Conservation (phyloP, 2,329 filamentous ascomycete genomes). For the Nemania sp. region DNA sequence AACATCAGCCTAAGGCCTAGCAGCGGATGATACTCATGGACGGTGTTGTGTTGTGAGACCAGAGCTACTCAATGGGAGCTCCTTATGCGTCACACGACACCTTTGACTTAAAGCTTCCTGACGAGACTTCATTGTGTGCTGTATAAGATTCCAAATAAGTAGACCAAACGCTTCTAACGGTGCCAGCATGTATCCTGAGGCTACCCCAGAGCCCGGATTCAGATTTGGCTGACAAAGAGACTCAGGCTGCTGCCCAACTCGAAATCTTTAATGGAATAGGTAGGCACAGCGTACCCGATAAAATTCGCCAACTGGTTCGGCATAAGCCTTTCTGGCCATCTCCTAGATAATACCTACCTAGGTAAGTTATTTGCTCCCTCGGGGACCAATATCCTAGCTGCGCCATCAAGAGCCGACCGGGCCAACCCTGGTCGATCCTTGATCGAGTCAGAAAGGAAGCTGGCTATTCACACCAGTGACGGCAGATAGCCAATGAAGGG, state of each 20-base stretch:
- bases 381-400: slow-evolving; percentile 13
- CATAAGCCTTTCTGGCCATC: neutral
- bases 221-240: slow-evolving; percentile 1
- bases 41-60: slow-evolving; percentile 12
- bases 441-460: slow-evolving; percentile 41
- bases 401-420: slow-evolving; percentile 22
- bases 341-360: neutral
- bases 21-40: too few species aligned
- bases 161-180: slow-evolving; percentile 23
- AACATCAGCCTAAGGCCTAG: neutral
- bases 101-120: slow-evolving; percentile 8
- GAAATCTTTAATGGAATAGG: neutral
- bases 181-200: slow-evolving; percentile 23
- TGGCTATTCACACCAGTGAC: slow-evolving; percentile 25
- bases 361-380: slow-evolving; percentile 12
- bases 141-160: slow-evolving; percentile 24
- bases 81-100: slow-evolving; percentile 21
- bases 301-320: slow-evolving; percentile 5
- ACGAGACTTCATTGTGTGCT: slow-evolving; percentile 22
- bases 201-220: slow-evolving; percentile 9
- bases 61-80: slow-evolving; percentile 16
- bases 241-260: slow-evolving; percentile 4
- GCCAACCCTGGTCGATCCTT: slow-evolving; percentile 33
- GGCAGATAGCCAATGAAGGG: slow-evolving; percentile 22
- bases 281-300: neutral